Evolutionary conservation across 768 basidiomycete species (phyloP), one percentile per base, ranked within the genome.

Genomic region (Lactarius pseudohatsudake): DNA sequence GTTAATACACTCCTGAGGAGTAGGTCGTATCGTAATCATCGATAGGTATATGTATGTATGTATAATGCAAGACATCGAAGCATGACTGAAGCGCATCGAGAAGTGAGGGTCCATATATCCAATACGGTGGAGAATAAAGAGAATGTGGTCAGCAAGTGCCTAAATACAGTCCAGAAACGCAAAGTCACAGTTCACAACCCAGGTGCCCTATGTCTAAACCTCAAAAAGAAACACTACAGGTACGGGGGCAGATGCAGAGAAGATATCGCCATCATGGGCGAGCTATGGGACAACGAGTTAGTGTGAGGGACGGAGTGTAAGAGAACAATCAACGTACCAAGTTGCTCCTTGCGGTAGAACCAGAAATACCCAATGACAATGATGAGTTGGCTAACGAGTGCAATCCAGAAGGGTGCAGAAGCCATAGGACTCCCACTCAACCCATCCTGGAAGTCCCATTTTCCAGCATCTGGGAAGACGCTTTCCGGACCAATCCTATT

Each of bases 291-390:
- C 43, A 16, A 56, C 7, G 43, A 18, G 10, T 70, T 16, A 70
- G 34, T 13, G 30, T n/a, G 38, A 26, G 20, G 13, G 11, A 62
- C 45, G 18, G 40, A n/a, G 13, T 38, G 34, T 1, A 4, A 47
- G 15, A 57, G 13, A 18, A 30, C 4, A 8, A 34, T 3, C 34
- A 3, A 81, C 90, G 61, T 75, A 91, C 90, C 77, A 67, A 96
- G 85, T 76, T 96, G 94, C 78, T 96, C 94, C 79, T 93, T 94
- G 76, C 94, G 87, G 78, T 96, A 96, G 85, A 96, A 96, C 92
- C 92, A 92, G 81, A 95, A 94, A 80, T 96, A 96, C 26, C 94
- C 94, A 67, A 88, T 77, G 65, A 96, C 92, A 73, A 96, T 94
- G 70, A 94, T 76, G 62, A 96, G 73, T 75, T 94, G 92, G 75